Evolutionary conservation across 2,329 filamentous ascomycete genomes (phyloP).

Genomic region (Fusarium foetens): DNA sequence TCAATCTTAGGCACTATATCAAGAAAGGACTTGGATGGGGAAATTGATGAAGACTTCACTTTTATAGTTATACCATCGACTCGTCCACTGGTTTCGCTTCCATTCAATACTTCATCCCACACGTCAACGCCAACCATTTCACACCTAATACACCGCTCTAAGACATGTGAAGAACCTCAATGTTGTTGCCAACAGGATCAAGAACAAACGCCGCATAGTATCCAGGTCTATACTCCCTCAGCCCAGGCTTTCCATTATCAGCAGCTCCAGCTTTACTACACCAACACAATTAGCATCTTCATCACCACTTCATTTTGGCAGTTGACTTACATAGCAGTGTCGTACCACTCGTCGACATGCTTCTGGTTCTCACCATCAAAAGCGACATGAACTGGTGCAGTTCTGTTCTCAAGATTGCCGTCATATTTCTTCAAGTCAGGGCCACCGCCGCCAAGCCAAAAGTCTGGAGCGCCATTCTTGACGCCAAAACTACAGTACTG

Average conservation of each 20-base stretch:
- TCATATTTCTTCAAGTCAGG: slow-evolving; percentile 37
- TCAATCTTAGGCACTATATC: not conserved
- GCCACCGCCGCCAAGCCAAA: slow-evolving; percentile 41
- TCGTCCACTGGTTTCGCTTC: not conserved
- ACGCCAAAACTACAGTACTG: slow-evolving; percentile 40
- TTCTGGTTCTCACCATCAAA: slow-evolving; percentile 31
- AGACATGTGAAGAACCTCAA: slow-evolving; percentile 55
- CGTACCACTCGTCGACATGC: slow-evolving; percentile 42
- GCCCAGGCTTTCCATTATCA: slow-evolving; percentile 61
- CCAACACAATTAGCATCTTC: not conserved
- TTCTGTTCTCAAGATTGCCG: slow-evolving; percentile 34
- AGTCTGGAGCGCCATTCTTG: slow-evolving; percentile 31
- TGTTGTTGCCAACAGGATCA: slow-evolving; percentile 63
- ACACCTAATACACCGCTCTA: not conserved
- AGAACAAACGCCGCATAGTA: slow-evolving; percentile 64
- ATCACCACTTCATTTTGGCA: accelerated
- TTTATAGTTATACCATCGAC: not conserved
- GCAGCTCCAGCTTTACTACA: slow-evolving; percentile 55
- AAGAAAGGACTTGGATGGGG: not conserved
- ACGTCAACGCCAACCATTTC: not conserved
- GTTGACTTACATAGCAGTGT: slow-evolving; percentile 39
- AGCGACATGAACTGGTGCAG: slow-evolving; percentile 38
- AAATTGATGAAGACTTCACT: not conserved
- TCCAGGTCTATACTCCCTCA: slow-evolving; percentile 55
- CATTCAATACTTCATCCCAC: not conserved